Evolutionary conservation across 148 eudicot species (phyloP).

Genomic region (Nyssa sinensis): DNA sequence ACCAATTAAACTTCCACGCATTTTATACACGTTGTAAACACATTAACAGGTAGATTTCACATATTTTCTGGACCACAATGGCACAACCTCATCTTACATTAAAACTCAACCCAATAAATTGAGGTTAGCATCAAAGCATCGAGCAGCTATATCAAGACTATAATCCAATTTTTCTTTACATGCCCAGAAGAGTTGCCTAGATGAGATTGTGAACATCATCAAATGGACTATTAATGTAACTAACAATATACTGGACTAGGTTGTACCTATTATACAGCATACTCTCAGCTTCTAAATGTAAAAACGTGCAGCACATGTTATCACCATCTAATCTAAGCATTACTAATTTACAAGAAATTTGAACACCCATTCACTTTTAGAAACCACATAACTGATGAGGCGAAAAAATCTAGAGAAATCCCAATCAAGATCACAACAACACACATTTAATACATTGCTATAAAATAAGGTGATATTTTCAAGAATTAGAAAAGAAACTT

Average conservation of each 20-base stretch:
- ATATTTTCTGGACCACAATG: not conserved
- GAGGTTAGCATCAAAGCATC: not conserved
- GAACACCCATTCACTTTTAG: not conserved
- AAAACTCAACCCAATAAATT: too few relatives aligned
- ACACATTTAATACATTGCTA: not conserved
- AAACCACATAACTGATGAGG: not conserved
- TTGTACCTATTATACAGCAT: not conserved
- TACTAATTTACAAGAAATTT: not conserved
- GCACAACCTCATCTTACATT: not conserved
- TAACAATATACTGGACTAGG: not conserved
- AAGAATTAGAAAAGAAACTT: conserved; percentile 50
- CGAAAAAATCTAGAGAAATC: not conserved
- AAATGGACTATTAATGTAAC: not conserved
- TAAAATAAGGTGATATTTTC: conserved; percentile 9
- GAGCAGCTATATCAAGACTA: not conserved
- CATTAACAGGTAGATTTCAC: not conserved
- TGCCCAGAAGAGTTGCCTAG: not conserved
- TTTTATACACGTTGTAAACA: too few relatives aligned
- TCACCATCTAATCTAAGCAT: not conserved
- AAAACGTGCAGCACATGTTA: conserved; percentile 9
- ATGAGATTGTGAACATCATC: not conserved
- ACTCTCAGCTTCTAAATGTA: conserved; percentile 7
- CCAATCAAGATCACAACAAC: not conserved
- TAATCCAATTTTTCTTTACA: not conserved
- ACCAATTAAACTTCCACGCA: too few relatives aligned